A percentile compares a stretch with the other conserved stretches of the same genome.
Evolutionary conservation across 768 basidiomycete species (phyloP).

Genomic region (Mycena olivaceomarginata): DNA sequence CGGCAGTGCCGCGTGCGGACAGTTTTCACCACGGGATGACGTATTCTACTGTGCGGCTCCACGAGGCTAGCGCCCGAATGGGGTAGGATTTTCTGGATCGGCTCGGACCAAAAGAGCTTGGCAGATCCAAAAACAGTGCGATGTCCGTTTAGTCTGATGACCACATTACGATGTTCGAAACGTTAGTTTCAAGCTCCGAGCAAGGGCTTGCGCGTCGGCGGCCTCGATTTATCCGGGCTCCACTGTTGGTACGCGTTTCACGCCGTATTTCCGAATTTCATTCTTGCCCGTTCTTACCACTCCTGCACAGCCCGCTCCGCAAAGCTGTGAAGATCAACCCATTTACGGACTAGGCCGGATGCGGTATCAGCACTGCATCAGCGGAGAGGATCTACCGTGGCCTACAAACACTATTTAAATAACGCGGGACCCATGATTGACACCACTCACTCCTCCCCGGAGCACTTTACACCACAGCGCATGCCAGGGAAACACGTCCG

Average conservation of each 20-base stretch:
- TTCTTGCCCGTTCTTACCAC: background rate
- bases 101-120: background rate
- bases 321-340: conserved; percentile 25
- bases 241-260: background rate
- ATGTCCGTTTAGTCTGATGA: background rate
- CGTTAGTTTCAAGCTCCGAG: background rate
- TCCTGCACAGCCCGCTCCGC: background rate
- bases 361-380: conserved; percentile 6
- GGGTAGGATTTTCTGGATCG: background rate
- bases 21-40: too few species aligned
- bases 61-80: conserved; percentile 27
- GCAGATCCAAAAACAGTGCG: background rate
- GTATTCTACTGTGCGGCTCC: conserved; percentile 3
- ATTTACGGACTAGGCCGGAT: conserved; percentile 2
- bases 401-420: conserved; percentile 18
- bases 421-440: background rate
- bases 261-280: background rate
- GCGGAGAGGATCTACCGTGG: conserved; percentile 3
- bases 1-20: too few species aligned
- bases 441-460: background rate
- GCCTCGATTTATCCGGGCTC: background rate
- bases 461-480: background rate
- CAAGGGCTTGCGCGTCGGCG: background rate
- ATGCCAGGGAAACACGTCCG: conserved; percentile 37
- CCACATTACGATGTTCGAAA: background rate